Evolutionary conservation across 768 basidiomycete genomes (phyloP), one percentile per base, ranked within the genome.

Genomic region (Pseudohyphozyma bogoriensis): DNA sequence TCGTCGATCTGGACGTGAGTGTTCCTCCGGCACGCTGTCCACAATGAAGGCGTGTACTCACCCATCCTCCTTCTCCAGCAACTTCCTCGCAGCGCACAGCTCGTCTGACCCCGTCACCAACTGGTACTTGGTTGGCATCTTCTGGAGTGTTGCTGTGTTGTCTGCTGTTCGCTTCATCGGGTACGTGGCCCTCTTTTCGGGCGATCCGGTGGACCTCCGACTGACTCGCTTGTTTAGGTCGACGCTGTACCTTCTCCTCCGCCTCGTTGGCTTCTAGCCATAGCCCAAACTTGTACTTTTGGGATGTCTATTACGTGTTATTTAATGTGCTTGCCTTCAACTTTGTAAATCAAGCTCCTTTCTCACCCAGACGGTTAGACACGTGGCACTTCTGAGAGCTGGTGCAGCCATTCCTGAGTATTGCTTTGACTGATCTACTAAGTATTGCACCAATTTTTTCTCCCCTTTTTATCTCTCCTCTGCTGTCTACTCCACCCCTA

Each of bases 91-190:
- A 3, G 24, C 37, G 6, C 53, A 44, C 26, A 45, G 42, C 2
- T n/a, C 16, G 8, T 12, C 54, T 22, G 16, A 18, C 26, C 42
- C 54, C 15, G 29, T 26, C 31, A 31, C 46, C 31, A 39, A 44
- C 39, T 39, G 20, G 18, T 92, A 91, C 74, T 79, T 88, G 51
- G 82, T 80, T 32, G 85, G 88, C 77, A 79, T 91, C 56, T 91
- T 92, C 79, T 82, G 76, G 64, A 77, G 79, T 13, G 77, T 83
- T 63, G 86, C 89, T 71, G 85, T 82, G 51, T 76, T 93, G 57
- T 87, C 86, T 49, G 84, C 83, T 37, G 74, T 91, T 68, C 83
- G 90, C 40, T 91, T 92, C 76, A 80, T 91, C 73, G 81, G 73
- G 29, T 54, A 45, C 18, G 50, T 54, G 2, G 4, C n/a, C 8